Percentiles rank a stretch among this genome's conserved stretches.
These are phyloP conservation scores for Didymella glomerata DNA, from an alignment of 2,329 filamentous ascomycete genomes.

Conservation along the genomic window DNA sequence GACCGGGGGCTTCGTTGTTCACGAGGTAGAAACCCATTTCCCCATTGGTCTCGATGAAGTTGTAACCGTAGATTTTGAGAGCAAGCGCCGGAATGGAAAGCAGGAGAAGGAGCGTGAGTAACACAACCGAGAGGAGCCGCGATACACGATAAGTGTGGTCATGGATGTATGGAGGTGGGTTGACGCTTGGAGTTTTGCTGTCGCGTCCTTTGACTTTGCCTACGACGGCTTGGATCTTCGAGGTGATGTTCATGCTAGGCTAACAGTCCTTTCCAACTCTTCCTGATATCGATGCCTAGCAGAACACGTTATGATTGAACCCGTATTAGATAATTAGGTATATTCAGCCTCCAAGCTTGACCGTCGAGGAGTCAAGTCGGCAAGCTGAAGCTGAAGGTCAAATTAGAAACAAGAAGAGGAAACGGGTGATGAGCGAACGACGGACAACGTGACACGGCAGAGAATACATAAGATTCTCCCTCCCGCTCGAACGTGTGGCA, in stretches of 20 bases:
- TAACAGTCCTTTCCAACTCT: background rate
- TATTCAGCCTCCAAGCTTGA: conserved; percentile 13
- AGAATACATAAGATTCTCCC: conserved; percentile 32
- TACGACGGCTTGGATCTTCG: conserved; percentile 19
- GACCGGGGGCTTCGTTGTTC: conserved; percentile 15
- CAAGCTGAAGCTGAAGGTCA: conserved; percentile 12
- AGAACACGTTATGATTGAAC: background rate
- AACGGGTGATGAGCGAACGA: conserved; percentile 19
- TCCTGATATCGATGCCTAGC: background rate
- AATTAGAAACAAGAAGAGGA: conserved; percentile 23
- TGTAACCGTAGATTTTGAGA: conserved; percentile 43
- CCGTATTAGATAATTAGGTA: conserved; percentile 18
- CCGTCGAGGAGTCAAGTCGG: conserved; percentile 18
- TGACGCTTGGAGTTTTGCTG: conserved; percentile 18
- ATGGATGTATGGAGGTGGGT: conserved; percentile 13
- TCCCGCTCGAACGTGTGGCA: conserved; percentile 25
- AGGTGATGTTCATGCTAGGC: conserved; percentile 25
- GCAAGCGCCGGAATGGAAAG: conserved; percentile 23
- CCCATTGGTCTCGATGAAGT: conserved; percentile 46
- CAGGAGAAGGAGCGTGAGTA: conserved; percentile 11
- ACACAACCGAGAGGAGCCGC: conserved; percentile 10
- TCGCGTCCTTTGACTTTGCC: conserved; percentile 26
- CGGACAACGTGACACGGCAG: conserved; percentile 16
- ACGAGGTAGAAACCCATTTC: conserved; percentile 44
- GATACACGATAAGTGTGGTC: conserved; percentile 7